These are phyloP conservation scores for Aureobasidium sp. DNA, from an alignment of 2,329 filamentous ascomycete species.

Conservation along the genomic window DNA sequence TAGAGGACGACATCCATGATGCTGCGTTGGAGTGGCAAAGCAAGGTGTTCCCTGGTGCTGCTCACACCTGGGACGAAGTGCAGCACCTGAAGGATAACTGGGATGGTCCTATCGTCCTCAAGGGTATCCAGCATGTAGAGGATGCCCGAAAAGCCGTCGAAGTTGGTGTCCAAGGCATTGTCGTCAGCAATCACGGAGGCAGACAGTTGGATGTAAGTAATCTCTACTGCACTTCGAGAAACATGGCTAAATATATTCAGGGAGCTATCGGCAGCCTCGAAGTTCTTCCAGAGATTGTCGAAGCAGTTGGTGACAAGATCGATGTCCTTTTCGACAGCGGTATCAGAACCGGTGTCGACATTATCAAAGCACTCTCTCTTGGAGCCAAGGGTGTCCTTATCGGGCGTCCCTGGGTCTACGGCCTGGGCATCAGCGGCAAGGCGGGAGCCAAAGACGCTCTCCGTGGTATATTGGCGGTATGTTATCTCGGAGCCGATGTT, in stretches of 20 bases:
- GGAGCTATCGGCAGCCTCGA: conserved; percentile 44
- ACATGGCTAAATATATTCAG: not conserved
- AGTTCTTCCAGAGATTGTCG: conserved; percentile 53
- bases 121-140: conserved; percentile 49
- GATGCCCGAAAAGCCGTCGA: conserved; percentile 42
- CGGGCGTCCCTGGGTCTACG: conserved; percentile 53
- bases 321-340: conserved; percentile 48
- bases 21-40: conserved; percentile 49
- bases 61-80: conserved; percentile 50
- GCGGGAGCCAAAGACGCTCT: conserved; percentile 42
- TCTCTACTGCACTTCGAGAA: not conserved
- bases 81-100: conserved; percentile 52
- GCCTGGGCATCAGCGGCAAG: conserved; percentile 49
- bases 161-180: conserved; percentile 42
- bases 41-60: conserved; percentile 39
- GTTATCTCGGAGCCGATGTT: not conserved
- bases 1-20: conserved; percentile 39
- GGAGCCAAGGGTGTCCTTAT: conserved; percentile 54
- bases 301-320: conserved; percentile 46
- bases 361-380: conserved; percentile 45
- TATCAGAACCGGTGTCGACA: conserved; percentile 43
- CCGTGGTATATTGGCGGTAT: not conserved
- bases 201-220: conserved; percentile 40
- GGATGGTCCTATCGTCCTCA: conserved; percentile 57
- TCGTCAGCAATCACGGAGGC: conserved; percentile 49